A percentile compares a stretch with the other conserved stretches of the same genome.
Conservation (phyloP, 1,284 basidiomycete species). For the Boletus mariae region DNA sequence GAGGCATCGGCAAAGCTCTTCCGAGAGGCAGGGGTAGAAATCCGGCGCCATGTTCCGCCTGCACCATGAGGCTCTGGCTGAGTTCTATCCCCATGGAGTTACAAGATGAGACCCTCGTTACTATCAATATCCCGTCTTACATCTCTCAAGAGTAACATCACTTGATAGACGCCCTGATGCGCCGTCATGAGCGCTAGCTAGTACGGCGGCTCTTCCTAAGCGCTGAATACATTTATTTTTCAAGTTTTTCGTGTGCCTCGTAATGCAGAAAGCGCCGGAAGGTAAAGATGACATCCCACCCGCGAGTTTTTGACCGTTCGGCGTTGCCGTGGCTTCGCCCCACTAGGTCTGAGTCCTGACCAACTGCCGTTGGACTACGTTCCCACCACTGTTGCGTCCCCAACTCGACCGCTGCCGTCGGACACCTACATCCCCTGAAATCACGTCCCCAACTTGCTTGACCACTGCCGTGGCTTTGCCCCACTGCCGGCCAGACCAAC, state of each 20-base stretch:
- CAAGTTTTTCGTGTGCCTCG: slow-evolving; percentile 69
- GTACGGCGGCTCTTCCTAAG: slow-evolving; percentile 55
- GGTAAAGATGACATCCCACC: slow-evolving; percentile 77
- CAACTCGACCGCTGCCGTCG: too few relatives aligned
- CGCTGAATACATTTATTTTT: slow-evolving; percentile 56
- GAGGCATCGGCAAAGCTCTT: slow-evolving; percentile 77
- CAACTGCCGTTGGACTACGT: too few relatives aligned
- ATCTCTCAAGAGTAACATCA: slow-evolving; percentile 44
- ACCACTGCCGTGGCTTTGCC: too few relatives aligned
- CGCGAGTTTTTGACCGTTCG: not conserved
- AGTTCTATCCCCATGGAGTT: slow-evolving; percentile 4
- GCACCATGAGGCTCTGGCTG: slow-evolving; percentile 15
- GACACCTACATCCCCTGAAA: too few relatives aligned
- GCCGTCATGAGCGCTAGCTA: slow-evolving; percentile 68
- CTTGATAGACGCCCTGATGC: slow-evolving; percentile 45
- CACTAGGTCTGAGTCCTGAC: too few relatives aligned
- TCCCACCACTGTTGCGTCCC: too few relatives aligned
- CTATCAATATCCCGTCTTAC: slow-evolving; percentile 56
- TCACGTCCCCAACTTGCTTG: too few relatives aligned
- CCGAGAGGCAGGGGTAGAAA: slow-evolving; percentile 70
- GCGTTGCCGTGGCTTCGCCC: too few relatives aligned
- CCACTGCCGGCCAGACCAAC: too few relatives aligned
- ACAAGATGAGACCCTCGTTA: slow-evolving; percentile 51
- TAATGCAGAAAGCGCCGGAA: slow-evolving; percentile 73
- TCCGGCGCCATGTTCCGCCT: slow-evolving; percentile 59